Evolutionary conservation across 225 moss, liverwort and hornwort genomes (phyloP), one percentile per base, ranked within the genome.

Genomic region (Pseudoscleropodium purum): DNA sequence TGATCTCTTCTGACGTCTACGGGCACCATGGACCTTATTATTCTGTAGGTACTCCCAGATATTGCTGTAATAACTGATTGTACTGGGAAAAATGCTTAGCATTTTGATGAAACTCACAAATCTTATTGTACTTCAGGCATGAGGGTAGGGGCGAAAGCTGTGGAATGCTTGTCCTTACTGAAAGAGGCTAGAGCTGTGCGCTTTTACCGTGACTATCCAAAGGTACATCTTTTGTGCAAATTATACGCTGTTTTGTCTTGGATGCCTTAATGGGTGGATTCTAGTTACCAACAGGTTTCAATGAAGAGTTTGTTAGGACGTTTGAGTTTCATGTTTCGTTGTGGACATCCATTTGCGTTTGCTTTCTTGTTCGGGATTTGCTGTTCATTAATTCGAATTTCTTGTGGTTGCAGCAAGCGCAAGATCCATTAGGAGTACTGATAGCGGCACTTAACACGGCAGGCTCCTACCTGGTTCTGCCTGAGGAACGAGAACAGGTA

Each of bases 401-500:
- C 81, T 89, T 72, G 45, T 56, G 84, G 77, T 75, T 90, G 91
- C 94, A 99, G 99, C 90, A 96, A 94, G 95, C 93, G 60, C 93
- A 90, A 92, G 99, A 99, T 86, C 99, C 99, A 25, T 84, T 99
- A 87, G 92, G 95, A 90, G 84, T 95, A 52, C 91, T 97, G 60
- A 92, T 96, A 69, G 79, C 92, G 80, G 96, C 96, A 60, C 89
- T 96, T 57, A 97, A 99, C 89, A 91, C 92, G 82, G 97, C 96
- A 82, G 97, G 99, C 66, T 85, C 89, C 52, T 91, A 83, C 61
- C 91, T 98, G 64, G 73, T 85, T 75, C 88, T 88, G 60, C 96
- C 94, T 36, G 97, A 97, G 90, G 96, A 97, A 84, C 93, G 93
- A 65, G 96, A 99, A 91, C 93, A 94, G 97, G 99, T 97, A 95